A percentile compares a stretch with the other conserved stretches of the same genome.
Conservation (phyloP, 192 early-diverging fungal species). For the Phlyctochytrium arcticum region DNA sequence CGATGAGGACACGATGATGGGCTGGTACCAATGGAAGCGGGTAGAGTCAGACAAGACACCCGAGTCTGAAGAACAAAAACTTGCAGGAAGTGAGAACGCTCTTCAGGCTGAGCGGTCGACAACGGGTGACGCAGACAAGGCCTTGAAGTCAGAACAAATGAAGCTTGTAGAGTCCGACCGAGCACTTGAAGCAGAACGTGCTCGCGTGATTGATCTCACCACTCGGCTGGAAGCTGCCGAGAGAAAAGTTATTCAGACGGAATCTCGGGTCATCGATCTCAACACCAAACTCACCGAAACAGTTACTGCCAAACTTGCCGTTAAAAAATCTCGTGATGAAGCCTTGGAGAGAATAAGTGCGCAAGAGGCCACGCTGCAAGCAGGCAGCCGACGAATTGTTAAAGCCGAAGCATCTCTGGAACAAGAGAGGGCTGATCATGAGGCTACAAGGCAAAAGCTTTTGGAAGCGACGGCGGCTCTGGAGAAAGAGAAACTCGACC, state of each 20-base stretch:
- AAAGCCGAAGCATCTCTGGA: too few relatives aligned
- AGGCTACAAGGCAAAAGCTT: too few relatives aligned
- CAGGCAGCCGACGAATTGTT: neutral
- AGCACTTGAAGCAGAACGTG: neutral
- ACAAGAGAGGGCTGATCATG: too few relatives aligned
- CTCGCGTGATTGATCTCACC: neutral
- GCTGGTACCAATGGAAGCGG: too few relatives aligned
- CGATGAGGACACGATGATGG: constrained; percentile 19
- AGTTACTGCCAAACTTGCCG: neutral
- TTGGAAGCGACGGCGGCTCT: too few relatives aligned
- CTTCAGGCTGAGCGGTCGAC: neutral
- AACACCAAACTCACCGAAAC: neutral
- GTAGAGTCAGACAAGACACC: neutral
- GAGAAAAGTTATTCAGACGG: neutral
- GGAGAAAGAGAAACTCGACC: too few relatives aligned
- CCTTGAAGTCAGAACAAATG: too few relatives aligned
- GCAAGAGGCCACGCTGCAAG: constrained; percentile 6
- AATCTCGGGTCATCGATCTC: neutral
- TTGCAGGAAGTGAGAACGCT: too few relatives aligned
- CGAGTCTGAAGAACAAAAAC: too few relatives aligned
- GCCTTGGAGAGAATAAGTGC: neutral
- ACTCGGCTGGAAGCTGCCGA: neutral
- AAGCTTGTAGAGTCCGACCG: neutral
- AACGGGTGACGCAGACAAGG: neutral
- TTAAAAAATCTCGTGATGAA: constrained; percentile 14